Percentiles rank a stretch among this genome's conserved stretches.
Evolutionary conservation across 306 rosid genomes (phyloP).

Genomic region (Acacia confusa): DNA sequence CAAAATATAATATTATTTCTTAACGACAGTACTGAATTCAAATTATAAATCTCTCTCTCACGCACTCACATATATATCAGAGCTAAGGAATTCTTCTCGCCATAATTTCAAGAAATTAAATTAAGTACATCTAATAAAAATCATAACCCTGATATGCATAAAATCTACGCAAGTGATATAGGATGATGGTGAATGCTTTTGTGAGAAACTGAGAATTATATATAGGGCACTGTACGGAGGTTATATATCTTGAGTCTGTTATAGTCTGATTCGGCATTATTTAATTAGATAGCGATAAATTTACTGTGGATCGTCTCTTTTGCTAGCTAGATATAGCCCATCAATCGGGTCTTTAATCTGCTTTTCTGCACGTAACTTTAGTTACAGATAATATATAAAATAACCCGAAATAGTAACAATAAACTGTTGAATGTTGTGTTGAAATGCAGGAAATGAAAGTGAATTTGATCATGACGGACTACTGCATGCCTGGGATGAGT

Average conservation of each 20-base stretch:
- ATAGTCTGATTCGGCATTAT: neutral
- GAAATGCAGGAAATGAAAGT: slow-evolving; percentile 77
- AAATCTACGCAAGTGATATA: neutral
- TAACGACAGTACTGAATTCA: neutral
- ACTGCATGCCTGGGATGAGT: slow-evolving; percentile 99
- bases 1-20: neutral
- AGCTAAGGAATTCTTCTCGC: neutral
- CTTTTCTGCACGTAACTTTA: neutral
- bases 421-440: neutral
- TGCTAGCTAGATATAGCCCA: neutral
- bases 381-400: slow-evolving; percentile 2
- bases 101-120: neutral
- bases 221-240: neutral
- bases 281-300: neutral
- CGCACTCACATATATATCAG: no score
- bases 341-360: neutral
- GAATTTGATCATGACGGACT: slow-evolving; percentile 99
- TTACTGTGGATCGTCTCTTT: neutral
- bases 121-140: neutral
- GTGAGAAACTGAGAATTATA: no score
- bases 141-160: neutral
- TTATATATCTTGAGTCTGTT: neutral
- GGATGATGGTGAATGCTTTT: neutral
- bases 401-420: slow-evolving; percentile 4
- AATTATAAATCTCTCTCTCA: neutral